Percentiles rank a stretch among this genome's conserved stretches.
phyloP scores from a whole-genome alignment of 228 moss, liverwort and hornwort species.

The Sphagnum magellanicum region DNA sequence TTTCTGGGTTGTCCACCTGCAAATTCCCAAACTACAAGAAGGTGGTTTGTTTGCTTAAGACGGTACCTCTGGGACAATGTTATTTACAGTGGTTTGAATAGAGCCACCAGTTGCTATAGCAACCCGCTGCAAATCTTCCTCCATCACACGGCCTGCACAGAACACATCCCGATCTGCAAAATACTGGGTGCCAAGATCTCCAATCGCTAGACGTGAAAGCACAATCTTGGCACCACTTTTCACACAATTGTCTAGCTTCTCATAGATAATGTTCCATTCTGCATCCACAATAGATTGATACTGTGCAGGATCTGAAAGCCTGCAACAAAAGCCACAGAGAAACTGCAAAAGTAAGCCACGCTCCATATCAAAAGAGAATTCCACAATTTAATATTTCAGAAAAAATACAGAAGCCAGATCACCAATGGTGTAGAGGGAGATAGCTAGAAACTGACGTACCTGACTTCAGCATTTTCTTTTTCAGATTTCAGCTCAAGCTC shows the following conservation, averaged over 20 bases:
- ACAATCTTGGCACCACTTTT: conserved; percentile 94
- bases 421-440: not conserved
- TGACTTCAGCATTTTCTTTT: conserved; percentile 98
- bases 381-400: not conserved
- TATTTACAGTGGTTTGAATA: conserved; percentile 94
- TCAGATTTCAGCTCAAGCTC: conserved; percentile 95
- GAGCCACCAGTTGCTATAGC: conserved; percentile 81
- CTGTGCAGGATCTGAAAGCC: conserved; percentile 86
- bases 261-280: conserved; percentile 98
- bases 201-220: conserved; percentile 84
- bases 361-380: not conserved
- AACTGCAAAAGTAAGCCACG: not conserved
- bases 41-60: no score
- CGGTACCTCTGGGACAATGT: conserved; percentile 77
- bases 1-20: no score
- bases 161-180: conserved; percentile 97
- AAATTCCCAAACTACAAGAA: no score
- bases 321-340: conserved; percentile 10
- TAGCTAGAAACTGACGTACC: conserved; percentile 23
- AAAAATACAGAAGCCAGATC: not conserved
- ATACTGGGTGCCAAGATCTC: conserved; percentile 94
- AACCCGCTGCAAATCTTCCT: conserved; percentile 85
- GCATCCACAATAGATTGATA: conserved; percentile 98
- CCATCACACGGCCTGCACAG: conserved; percentile 94
- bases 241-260: conserved; percentile 92